A percentile compares a stretch with the other conserved stretches of the same genome.
Conservation (phyloP, 495 filamentous ascomycete genomes). For the Aspergillus sclerotiicarbonarius region DNA sequence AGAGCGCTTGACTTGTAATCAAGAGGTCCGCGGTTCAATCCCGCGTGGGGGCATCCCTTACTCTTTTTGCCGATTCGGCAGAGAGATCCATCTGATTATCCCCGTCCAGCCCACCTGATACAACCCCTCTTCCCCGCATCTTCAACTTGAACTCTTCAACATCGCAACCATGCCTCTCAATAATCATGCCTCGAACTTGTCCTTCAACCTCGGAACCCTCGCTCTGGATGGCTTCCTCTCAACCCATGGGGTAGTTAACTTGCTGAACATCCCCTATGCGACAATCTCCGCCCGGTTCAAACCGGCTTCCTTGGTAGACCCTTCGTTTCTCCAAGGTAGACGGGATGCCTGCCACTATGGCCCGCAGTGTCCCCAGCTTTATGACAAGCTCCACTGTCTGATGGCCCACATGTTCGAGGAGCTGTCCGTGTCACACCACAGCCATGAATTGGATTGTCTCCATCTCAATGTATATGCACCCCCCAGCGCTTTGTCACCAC, state of each 20-base stretch:
- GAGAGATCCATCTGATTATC: no score
- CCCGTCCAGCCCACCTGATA: no score
- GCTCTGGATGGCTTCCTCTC: background rate
- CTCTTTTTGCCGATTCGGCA: no score
- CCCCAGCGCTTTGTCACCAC: background rate
- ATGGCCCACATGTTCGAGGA: background rate
- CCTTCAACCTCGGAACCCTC: background rate
- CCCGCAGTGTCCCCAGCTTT: background rate
- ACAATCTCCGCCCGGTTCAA: background rate
- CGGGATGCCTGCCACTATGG: background rate
- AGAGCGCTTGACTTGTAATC: constrained; percentile 10
- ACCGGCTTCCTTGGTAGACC: background rate
- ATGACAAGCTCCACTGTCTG: background rate
- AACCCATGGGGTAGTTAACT: background rate
- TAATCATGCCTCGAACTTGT: background rate
- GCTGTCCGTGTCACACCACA: background rate
- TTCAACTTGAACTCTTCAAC: no score
- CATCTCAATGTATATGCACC: background rate
- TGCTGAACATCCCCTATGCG: background rate
- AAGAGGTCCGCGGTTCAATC: constrained; percentile 12
- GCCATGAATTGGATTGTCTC: background rate
- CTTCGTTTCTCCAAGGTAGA: background rate
- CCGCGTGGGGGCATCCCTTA: constrained; percentile 7
- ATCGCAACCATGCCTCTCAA: background rate
- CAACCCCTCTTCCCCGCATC: no score